Evolutionary conservation across 805 yeast species (phyloP), one percentile per base, ranked within the genome.

Genomic region (Ogataea dorogensis): DNA sequence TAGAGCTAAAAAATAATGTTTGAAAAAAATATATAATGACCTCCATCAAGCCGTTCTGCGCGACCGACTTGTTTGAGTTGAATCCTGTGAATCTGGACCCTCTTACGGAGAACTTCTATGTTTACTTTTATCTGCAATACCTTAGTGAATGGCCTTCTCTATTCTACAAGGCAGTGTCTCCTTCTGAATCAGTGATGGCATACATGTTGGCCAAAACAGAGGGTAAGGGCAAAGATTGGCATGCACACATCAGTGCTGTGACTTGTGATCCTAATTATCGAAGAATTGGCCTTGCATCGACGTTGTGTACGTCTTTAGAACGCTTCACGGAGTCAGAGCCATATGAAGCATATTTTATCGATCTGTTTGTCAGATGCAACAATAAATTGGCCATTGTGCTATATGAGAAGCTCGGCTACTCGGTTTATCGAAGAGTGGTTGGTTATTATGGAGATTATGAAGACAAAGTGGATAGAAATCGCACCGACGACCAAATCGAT

Each of bases 181-280:
- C 56, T 9, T 31, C 47, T 4, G 50, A 48, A 13, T 61, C 57
- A 30, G 63, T 67, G 18, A 68, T 85, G 21, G 91, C 89, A 0
- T 83, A 84, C 56, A 81, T 93, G 95, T 78, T 93, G 78, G 98
- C 94, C n/a, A 93, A 93, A 59, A 81, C 95, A 1, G 98, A 93
- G 58, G 98, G 98, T 0, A 68, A 68, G 23, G 77, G 72, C 5
- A 76, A 71, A 30, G 93, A 88, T 42, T 91, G 97, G 96, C 99
- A 93, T 55, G 77, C 95, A 1, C 99, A 93, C 59, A 88, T 93
- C 32, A 87, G 98, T 0, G 98, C 98, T 0, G 96, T 93, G 3
- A 88, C 98, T 0, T 83, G 93, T 1, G 82, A 83, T 41, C 81
- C 86, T 9, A 80, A 77, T 34, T 91, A 82, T 58, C 65, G 99